phyloP scores from a whole-genome alignment of 495 filamentous ascomycete genomes.

The Aspergillus coremiiformis region DNA sequence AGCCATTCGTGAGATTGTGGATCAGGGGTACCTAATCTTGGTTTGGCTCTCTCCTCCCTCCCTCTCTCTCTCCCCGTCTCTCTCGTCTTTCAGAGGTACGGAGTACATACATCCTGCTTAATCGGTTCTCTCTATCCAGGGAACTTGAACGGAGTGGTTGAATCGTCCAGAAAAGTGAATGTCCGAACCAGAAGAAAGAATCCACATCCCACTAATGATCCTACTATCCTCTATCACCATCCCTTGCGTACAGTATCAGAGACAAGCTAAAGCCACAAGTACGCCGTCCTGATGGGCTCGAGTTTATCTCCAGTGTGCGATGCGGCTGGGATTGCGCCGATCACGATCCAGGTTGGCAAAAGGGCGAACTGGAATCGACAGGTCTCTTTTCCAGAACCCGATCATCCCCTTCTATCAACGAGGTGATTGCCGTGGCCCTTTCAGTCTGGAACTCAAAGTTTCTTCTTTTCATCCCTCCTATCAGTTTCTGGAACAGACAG shows the following conservation, averaged over 20 bases:
- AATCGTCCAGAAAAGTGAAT: background rate
- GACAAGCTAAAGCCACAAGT: slow-evolving; percentile 2
- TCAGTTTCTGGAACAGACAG: slow-evolving; percentile 1
- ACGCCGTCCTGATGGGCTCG: slow-evolving; percentile 3
- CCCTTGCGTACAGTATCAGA: slow-evolving; percentile 19
- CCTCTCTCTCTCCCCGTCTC: too few species aligned
- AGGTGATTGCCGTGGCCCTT: slow-evolving; percentile 6
- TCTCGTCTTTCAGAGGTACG: slow-evolving; percentile 3
- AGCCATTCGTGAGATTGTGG: background rate
- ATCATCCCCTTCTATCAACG: slow-evolving; percentile 16
- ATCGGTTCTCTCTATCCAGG: background rate
- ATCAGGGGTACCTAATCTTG: background rate
- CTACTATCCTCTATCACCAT: slow-evolving; percentile 4
- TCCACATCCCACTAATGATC: background rate
- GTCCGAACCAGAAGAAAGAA: background rate
- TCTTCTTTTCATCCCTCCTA: background rate
- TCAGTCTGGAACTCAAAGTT: background rate
- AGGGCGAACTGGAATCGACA: slow-evolving; percentile 8
- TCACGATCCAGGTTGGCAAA: slow-evolving; percentile 1
- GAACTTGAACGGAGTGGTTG: background rate
- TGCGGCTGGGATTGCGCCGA: slow-evolving; percentile 15
- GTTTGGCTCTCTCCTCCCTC: too few species aligned
- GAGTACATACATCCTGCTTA: background rate
- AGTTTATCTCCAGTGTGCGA: slow-evolving; percentile 6
- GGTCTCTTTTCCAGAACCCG: slow-evolving; percentile 20